Base-by-base conservation (phyloP, 257 asterid genomes). In the Osmanthus fragrans region DNA sequence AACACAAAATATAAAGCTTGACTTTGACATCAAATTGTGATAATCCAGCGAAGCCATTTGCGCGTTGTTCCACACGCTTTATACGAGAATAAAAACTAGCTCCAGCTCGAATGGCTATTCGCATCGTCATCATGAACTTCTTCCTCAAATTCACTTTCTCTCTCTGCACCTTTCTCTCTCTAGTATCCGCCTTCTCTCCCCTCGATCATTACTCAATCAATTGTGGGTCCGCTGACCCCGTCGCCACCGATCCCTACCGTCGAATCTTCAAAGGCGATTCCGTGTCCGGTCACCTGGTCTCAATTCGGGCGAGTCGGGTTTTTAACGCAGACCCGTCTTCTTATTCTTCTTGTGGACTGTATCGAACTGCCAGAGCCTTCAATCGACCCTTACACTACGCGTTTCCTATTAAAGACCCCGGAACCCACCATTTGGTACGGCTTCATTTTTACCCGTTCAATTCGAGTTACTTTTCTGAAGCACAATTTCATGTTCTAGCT, bases 401-500 rank as follows among this genome's bases (percentile, higher is more conserved):
- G 23, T 96, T 96, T 82, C 81, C 76, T 1, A 81, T 93, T 74
- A 69, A 51, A 39, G 94, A 92, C 71, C 86, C 71, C 12, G 95
- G 95, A 72, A 51, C 81, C 37, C 97, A 93, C 80, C 92, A 88
- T 19, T 47, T 92, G 87, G 87, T 93, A 80, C 98, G 98, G 82
- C 88, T 96, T 76, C 99, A 93, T 85, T 95, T 95, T 19, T 71
- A 76, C 40, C 86, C 85, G 3, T 51, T 87, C 30, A 66, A 34
- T 10, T 64, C 76, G 16, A 73, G 76, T 49, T 74, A 86, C 73
- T 79, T 80, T 3, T 47, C 71, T 27, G 77, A 77, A 73, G 92
- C 88, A 81, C 86, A 93, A 34, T 93, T 96, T 76, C 96, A 93
- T 74, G 99, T 96, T 47, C 69, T 91, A 66, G 99, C 92, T 23